Base-by-base conservation (phyloP, 257 asterid genomes). In the Fraxinus pennsylvanica region DNA sequence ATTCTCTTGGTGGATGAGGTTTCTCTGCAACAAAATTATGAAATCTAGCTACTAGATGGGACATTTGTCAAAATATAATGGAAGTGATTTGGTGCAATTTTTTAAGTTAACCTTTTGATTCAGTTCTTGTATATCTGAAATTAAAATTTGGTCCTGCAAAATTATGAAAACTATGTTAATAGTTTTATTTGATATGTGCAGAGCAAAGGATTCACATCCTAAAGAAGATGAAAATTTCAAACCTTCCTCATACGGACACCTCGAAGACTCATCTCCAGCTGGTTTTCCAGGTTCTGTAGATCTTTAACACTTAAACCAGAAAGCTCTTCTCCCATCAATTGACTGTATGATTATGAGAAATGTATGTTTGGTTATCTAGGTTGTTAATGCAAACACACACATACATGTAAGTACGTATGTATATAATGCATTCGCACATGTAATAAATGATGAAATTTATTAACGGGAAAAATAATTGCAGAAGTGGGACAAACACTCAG, bases 301-400 rank as follows among this genome's bases (percentile, higher is more conserved):
- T 89, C 97, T 76, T 83, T 85, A 59, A 90, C 85, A 75, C 76
- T 81, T 73, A 92, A 79, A 82, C 91, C 88, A 75, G 89, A 84
- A 84, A 92, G 92, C 74, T 89, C 91, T 81, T 90, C 92, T 12
- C 96, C 97, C 91, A 85, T 88, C 87, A 92, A 82, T 82, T 86
- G 86, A 88, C 96, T 92, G 85, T 27, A 27, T 78, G 27, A 75
- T 72, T 30, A 66, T 74, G 67, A 63, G 43, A 70, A 75, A 71
- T 74, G 14, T 38, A 10, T 68, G 54, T 79, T 74, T 74, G 72
- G 43, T 70, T 33, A 7, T 75, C 30, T 9, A 76, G 59, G 47
- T 66, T 66, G 22, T n/a, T 36, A 71, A 21, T 61, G 30, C 68
- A 7, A 0, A 21, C 15, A n/a, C 68, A 17, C 65, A 54, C 65